Conservation (phyloP, 768 basidiomycete species). For the Amanita phalloides region DNA sequence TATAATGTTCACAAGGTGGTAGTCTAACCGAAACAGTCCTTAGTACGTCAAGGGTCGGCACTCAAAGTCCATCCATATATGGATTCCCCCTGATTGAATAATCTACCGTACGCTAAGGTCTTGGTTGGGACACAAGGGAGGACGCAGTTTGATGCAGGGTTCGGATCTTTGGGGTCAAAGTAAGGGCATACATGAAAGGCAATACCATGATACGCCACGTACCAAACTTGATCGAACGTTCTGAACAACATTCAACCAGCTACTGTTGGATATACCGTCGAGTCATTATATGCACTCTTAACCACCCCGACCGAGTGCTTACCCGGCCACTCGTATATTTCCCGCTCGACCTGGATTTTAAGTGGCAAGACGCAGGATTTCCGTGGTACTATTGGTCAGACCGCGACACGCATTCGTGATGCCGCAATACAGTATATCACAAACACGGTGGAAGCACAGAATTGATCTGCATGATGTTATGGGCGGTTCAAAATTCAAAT, state of each 20-base stretch:
- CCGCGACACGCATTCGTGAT: constrained; percentile 23
- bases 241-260: too few relatives aligned
- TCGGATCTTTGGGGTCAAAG: too few relatives aligned
- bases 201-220: too few relatives aligned
- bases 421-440: constrained; percentile 15
- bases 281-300: constrained; percentile 32
- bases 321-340: constrained; percentile 23
- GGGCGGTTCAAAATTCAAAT: constrained; percentile 19
- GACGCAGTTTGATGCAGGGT: too few relatives aligned
- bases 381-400: constrained; percentile 22
- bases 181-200: too few relatives aligned
- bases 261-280: constrained; percentile 28
- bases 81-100: too few relatives aligned
- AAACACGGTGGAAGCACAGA: constrained; percentile 22
- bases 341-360: constrained; percentile 18
- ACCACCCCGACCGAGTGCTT: constrained; percentile 30
- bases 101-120: too few relatives aligned
- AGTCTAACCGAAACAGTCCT: neutral
- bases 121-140: too few relatives aligned
- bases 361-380: constrained; percentile 17
- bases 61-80: neutral
- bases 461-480: constrained; percentile 43
- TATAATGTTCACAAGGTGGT: neutral
- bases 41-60: neutral
- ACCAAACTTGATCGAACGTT: too few relatives aligned